Percentiles rank a stretch among this genome's conserved stretches.
Evolutionary conservation across 306 rosid genomes (phyloP).

Genomic region (Quercus bicolor): DNA sequence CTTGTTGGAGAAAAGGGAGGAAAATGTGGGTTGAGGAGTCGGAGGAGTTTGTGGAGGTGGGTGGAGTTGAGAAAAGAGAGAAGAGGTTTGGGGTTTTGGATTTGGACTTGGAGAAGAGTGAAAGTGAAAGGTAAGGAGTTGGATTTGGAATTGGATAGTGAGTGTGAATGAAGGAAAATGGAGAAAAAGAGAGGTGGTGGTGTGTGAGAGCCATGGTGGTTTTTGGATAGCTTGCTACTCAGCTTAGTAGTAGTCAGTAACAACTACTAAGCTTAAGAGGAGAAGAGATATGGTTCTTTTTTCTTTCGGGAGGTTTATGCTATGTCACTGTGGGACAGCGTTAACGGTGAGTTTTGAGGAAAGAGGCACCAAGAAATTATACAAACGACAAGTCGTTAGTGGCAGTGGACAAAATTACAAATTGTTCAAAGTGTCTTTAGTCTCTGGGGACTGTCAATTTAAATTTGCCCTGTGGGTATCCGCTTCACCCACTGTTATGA

Average conservation of each 20-base stretch:
- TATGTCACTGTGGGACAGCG: background rate
- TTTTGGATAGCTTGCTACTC: slow-evolving; percentile 13
- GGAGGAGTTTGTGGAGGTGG: slow-evolving; percentile 10
- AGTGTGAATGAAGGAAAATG: slow-evolving; percentile 20
- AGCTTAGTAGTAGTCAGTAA: background rate
- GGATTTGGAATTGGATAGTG: too few species aligned
- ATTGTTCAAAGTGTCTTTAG: background rate
- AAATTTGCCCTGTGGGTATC: too few species aligned
- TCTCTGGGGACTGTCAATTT: too few species aligned
- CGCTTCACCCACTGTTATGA: too few species aligned
- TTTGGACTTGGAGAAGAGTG: background rate
- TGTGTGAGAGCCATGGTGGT: slow-evolving; percentile 36
- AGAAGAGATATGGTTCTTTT: background rate
- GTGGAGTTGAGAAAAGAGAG: slow-evolving; percentile 34
- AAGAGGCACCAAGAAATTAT: too few species aligned
- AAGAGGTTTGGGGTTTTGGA: slow-evolving; percentile 29
- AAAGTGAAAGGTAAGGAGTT: background rate
- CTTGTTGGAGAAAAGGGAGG: slow-evolving; percentile 42
- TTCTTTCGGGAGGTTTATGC: background rate
- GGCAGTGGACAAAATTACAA: background rate
- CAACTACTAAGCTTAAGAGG: too few species aligned
- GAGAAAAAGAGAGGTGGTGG: slow-evolving; percentile 21
- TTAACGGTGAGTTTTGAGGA: background rate
- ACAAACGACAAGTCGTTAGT: background rate
- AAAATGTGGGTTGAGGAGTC: slow-evolving; percentile 43